Conservation (phyloP, 352 stramenopile species). For the Phytophthora citrophthora region DNA sequence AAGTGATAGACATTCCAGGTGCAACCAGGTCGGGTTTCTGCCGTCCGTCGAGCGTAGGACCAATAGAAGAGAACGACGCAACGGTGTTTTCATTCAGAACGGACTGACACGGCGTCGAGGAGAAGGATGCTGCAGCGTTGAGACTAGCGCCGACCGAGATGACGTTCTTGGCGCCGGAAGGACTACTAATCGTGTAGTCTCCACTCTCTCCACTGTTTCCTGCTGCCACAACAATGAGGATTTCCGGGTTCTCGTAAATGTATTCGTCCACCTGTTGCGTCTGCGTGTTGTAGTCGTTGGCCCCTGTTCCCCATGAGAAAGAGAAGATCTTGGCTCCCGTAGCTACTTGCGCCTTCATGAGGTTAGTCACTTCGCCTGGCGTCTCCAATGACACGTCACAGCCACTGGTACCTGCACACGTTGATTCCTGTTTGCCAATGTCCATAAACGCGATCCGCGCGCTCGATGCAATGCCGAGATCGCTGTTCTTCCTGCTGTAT, state of each 20-base stretch:
- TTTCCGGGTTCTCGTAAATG: slow-evolving; percentile 80
- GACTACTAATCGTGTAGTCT: slow-evolving; percentile 61
- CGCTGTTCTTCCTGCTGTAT: slow-evolving; percentile 34
- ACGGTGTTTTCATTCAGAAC: slow-evolving; percentile 73
- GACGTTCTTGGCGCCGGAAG: slow-evolving; percentile 85
- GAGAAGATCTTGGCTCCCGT: slow-evolving; percentile 69
- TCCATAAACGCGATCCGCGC: slow-evolving; percentile 91
- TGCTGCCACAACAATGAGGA: slow-evolving; percentile 82
- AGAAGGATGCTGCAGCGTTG: slow-evolving; percentile 59
- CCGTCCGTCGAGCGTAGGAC: slow-evolving; percentile 69
- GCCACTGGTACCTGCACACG: slow-evolving; percentile 45
- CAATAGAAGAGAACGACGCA: slow-evolving; percentile 72
- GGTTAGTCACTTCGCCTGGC: slow-evolving; percentile 45
- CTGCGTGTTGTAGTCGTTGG: slow-evolving; percentile 70
- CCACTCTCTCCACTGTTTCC: slow-evolving; percentile 84
- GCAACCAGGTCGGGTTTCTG: slow-evolving; percentile 84
- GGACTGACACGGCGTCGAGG: slow-evolving; percentile 47
- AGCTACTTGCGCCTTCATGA: slow-evolving; percentile 66
- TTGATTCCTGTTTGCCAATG: slow-evolving; percentile 64
- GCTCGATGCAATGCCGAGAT: slow-evolving; percentile 78
- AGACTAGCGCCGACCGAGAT: slow-evolving; percentile 81
- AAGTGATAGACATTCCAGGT: slow-evolving; percentile 75
- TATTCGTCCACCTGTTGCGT: slow-evolving; percentile 68
- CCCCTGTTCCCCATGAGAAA: slow-evolving; percentile 72
- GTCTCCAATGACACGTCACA: slow-evolving; percentile 56